These are phyloP conservation scores for Vaccinium myrtillus DNA, from an alignment of 148 eudicot species.

Conservation along the genomic window DNA sequence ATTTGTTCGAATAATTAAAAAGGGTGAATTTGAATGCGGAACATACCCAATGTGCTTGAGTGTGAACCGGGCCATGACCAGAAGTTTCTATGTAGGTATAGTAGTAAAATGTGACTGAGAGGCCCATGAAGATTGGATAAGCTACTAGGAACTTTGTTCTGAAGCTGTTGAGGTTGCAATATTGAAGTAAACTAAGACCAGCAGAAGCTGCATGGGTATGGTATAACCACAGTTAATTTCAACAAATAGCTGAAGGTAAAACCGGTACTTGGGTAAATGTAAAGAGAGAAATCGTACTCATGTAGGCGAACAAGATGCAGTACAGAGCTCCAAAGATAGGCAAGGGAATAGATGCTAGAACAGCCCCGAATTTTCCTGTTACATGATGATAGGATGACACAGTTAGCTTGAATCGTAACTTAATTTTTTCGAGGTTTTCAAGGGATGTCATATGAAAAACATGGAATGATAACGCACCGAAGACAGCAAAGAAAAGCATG, in stretches of 20 bases:
- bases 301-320: conserved; percentile 80
- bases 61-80: conserved; percentile 73
- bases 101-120: conserved; percentile 88
- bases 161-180: conserved; percentile 91
- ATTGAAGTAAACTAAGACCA: conserved; percentile 76
- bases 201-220: conserved; percentile 57
- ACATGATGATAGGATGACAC: not conserved
- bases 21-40: not conserved
- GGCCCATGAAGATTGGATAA: conserved; percentile 81
- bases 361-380: conserved; percentile 89
- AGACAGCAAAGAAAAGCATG: conserved; percentile 83
- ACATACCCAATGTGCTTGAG: conserved; percentile 63
- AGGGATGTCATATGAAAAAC: not conserved
- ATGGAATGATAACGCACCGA: conserved; percentile 44
- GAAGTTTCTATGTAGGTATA: conserved; percentile 48
- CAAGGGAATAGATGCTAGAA: conserved; percentile 82
- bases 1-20: not conserved
- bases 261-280: no score
- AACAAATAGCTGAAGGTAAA: not conserved
- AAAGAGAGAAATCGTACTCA: conserved; percentile 46
- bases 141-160: conserved; percentile 83
- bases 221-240: not conserved
- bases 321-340: conserved; percentile 83
- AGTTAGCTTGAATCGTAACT: not conserved
- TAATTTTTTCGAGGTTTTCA: not conserved